These are phyloP conservation scores for Saccharomycopsis crataegensis DNA, from an alignment of 1,139 yeast genomes.

Conservation along the genomic window DNA sequence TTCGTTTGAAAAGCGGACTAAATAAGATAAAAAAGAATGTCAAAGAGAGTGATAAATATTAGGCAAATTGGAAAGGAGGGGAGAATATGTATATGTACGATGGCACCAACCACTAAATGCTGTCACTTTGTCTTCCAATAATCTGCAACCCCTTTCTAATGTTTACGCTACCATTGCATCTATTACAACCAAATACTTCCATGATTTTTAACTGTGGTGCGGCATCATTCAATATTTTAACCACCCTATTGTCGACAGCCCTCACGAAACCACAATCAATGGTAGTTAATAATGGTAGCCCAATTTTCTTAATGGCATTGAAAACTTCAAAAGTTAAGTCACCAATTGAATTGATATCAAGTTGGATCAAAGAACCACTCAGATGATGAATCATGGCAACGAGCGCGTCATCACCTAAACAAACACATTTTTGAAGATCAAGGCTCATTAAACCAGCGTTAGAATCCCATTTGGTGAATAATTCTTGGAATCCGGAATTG, in stretches of 20 bases:
- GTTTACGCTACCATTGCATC: conserved; percentile 51
- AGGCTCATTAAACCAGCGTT: conserved; percentile 55
- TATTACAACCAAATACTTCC: conserved; percentile 75
- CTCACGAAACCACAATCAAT: conserved; percentile 74
- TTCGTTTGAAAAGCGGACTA: too few relatives aligned
- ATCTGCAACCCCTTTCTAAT: conserved; percentile 50
- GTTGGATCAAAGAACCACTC: conserved; percentile 53
- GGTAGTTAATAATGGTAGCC: conserved; percentile 48
- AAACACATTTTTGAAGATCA: conserved; percentile 59
- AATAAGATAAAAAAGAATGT: too few relatives aligned
- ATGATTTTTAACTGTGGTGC: conserved; percentile 57
- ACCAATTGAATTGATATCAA: conserved; percentile 65
- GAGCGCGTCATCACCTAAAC: conserved; percentile 55
- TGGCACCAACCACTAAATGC: conserved; percentile 28
- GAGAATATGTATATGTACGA: too few relatives aligned
- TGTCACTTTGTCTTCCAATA: conserved; percentile 73
- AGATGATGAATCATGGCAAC: conserved; percentile 59
- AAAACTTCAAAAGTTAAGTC: conserved; percentile 46
- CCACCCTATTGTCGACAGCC: conserved; percentile 56
- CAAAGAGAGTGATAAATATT: too few relatives aligned
- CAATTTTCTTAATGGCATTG: conserved; percentile 34
- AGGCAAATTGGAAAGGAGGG: background rate
- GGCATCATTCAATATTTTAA: conserved; percentile 44
- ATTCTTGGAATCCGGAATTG: conserved; percentile 50
- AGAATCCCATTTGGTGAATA: conserved; percentile 47